These are phyloP conservation scores for Bacidia rubella DNA, from an alignment of 495 filamentous ascomycete genomes.

Conservation along the genomic window DNA sequence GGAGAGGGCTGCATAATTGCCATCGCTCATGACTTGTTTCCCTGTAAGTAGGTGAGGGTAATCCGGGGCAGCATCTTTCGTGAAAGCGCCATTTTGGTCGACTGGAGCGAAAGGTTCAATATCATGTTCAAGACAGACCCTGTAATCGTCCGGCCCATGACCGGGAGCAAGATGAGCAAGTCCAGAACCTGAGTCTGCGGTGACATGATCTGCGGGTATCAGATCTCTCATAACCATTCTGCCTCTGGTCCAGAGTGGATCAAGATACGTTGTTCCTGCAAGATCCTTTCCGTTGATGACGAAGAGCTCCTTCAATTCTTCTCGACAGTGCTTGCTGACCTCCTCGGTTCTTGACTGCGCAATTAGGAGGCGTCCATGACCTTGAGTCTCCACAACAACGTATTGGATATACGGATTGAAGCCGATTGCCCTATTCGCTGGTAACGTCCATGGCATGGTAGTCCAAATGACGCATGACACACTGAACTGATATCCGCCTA, in stretches of 20 bases:
- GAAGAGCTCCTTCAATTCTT: slow-evolving; percentile 35
- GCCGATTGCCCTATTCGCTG: slow-evolving; percentile 82
- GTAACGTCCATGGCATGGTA: slow-evolving; percentile 94
- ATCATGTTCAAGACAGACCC: slow-evolving; percentile 51
- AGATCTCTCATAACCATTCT: slow-evolving; percentile 39
- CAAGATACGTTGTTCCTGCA: slow-evolving; percentile 48
- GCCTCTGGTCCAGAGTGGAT: slow-evolving; percentile 36
- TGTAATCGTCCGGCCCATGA: slow-evolving; percentile 93
- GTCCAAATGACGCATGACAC: slow-evolving; percentile 85
- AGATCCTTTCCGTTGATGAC: slow-evolving; percentile 54
- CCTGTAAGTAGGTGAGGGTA: slow-evolving; percentile 48
- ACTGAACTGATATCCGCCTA: slow-evolving; percentile 20
- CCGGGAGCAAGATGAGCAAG: slow-evolving; percentile 90
- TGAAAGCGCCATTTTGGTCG: slow-evolving; percentile 68
- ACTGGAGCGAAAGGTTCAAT: slow-evolving; percentile 69
- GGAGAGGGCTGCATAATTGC: slow-evolving; percentile 54
- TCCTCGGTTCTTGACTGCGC: slow-evolving; percentile 52
- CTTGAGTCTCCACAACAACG: slow-evolving; percentile 43
- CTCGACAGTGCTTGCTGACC: slow-evolving; percentile 31
- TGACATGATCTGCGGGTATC: slow-evolving; percentile 74
- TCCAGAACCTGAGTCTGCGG: slow-evolving; percentile 73
- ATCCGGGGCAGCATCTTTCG: slow-evolving; percentile 54
- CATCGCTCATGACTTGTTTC: slow-evolving; percentile 46
- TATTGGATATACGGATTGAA: slow-evolving; percentile 63
- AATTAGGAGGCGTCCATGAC: slow-evolving; percentile 45